Percentiles rank a stretch among this genome's conserved stretches.
These are phyloP conservation scores for Zostera marina DNA, from an alignment of 116 monocot species.

Conservation along the genomic window DNA sequence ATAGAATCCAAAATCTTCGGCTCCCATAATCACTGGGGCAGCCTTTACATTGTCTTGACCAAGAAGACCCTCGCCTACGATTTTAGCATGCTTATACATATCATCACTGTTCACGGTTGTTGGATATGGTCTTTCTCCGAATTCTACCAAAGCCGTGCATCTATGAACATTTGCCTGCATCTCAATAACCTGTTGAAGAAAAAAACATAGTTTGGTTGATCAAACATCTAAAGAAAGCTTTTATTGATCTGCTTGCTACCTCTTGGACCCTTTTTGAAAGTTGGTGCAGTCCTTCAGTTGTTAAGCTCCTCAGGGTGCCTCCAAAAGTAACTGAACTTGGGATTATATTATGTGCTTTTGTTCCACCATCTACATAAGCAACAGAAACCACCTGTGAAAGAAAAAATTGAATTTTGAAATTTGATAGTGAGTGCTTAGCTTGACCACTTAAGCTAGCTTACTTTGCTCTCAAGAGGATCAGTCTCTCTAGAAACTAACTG, in stretches of 20 bases:
- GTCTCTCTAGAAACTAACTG: conserved; percentile 58
- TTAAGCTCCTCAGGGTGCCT: conserved; percentile 49
- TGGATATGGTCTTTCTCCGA: conserved; percentile 50
- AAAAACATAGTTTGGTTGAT: background rate
- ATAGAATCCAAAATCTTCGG: conserved; percentile 82
- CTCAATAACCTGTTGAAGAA: conserved; percentile 37
- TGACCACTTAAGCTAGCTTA: too few relatives aligned
- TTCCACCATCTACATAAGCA: conserved; percentile 25
- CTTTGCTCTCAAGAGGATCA: conserved; percentile 53
- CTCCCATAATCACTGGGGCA: conserved; percentile 17
- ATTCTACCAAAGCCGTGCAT: conserved; percentile 42
- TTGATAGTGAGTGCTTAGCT: background rate
- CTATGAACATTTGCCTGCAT: conserved; percentile 37
- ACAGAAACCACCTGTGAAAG: conserved; percentile 42
- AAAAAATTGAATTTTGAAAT: background rate
- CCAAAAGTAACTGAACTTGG: conserved; percentile 47
- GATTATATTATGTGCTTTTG: conserved; percentile 42
- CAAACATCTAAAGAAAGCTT: too few relatives aligned
- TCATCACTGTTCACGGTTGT: conserved; percentile 39
- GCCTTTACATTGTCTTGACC: conserved; percentile 29
- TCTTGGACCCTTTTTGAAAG: conserved; percentile 39
- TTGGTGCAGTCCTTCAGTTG: conserved; percentile 30
- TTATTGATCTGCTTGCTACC: conserved; percentile 25
- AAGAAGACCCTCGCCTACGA: conserved; percentile 32
- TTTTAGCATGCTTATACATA: conserved; percentile 42